These are phyloP conservation scores for Rhizoclosmatium globosum DNA, from an alignment of 192 early-diverging fungal genomes.

Conservation along the genomic window DNA sequence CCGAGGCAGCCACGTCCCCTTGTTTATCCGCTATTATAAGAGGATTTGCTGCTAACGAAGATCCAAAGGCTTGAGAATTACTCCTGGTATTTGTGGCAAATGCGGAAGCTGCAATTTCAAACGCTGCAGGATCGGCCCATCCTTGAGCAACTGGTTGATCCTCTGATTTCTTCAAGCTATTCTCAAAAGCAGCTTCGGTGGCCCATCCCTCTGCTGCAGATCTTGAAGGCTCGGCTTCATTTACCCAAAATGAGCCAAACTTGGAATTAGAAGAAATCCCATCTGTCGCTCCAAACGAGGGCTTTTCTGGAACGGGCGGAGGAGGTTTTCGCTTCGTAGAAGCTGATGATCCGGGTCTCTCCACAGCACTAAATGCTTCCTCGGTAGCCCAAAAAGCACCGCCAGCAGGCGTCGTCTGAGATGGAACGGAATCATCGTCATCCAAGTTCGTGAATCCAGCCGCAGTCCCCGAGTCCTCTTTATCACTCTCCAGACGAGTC, in stretches of 20 bases:
- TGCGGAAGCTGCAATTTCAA: neutral
- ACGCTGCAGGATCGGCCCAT: slow-evolving; percentile 1
- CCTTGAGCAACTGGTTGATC: neutral
- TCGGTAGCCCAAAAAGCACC: slow-evolving; percentile 1
- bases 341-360: neutral
- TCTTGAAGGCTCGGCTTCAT: neutral
- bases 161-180: neutral
- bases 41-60: neutral
- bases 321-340: neutral
- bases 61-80: neutral
- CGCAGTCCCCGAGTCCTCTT: neutral
- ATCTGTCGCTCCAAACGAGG: neutral
- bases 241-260: slow-evolving; percentile 1
- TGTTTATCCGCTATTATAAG: slow-evolving; percentile 12
- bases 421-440: neutral
- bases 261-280: neutral
- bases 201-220: slow-evolving; percentile 11
- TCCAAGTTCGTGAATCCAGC: slow-evolving; percentile 7
- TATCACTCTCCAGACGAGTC: neutral
- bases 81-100: neutral
- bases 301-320: slow-evolving; percentile 15
- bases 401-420: neutral
- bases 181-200: slow-evolving; percentile 19
- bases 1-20: neutral
- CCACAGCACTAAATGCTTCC: neutral